Base-by-base conservation (phyloP, 768 basidiomycete genomes). In the Ramaria sp. region DNA sequence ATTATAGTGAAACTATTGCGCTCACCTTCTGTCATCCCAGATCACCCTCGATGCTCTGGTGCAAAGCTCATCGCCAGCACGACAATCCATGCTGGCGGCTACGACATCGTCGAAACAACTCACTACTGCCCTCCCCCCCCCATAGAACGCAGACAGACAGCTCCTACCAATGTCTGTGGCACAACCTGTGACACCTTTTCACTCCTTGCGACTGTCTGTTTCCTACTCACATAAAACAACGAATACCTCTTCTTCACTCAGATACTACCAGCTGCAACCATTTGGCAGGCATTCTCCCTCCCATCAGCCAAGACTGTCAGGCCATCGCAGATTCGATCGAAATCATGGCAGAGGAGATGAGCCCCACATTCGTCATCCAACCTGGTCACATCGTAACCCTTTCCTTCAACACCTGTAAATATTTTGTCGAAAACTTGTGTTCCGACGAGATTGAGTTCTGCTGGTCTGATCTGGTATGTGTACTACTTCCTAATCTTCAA, bases 161-260 rank as follows among this genome's bases (percentile, higher is more conserved):
- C 36, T n/a, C 38, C 51, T 13, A 10, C 36, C 20, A 52, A 52
- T 18, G 51, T 41, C 28, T 52, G 51, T 52, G 51, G 38, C 15
- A 16, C 24, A 25, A 41, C 6, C 22, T 52, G 51, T 52, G 38
- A 39, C 36, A 36, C 15, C 1, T 16, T 25, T 9, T 20, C 18
- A 18, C 34, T 25, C 18, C 8, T 7, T 8, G 4, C 7, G 12
- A n/a, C 18, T 30, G n/a, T n/a, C 13, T 30, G 22, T 18, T 18
- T 13, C 10, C 5, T 30, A 4, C 20, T 50, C 18, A 28, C 30
- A 22, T 34, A 18, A 7, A 24, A 4, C 32, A 37, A 27, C n/a
- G 13, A 5, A 50, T 32, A 18, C 34, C 24, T 30, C 24, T 5
- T 32, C 16, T 34, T 34, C 34, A 37, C n/a, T 24, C 25, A 34